Percentiles rank a stretch among this genome's conserved stretches.
Conservation (phyloP, 139 green algal species). For the Coelastrella sp. region DNA sequence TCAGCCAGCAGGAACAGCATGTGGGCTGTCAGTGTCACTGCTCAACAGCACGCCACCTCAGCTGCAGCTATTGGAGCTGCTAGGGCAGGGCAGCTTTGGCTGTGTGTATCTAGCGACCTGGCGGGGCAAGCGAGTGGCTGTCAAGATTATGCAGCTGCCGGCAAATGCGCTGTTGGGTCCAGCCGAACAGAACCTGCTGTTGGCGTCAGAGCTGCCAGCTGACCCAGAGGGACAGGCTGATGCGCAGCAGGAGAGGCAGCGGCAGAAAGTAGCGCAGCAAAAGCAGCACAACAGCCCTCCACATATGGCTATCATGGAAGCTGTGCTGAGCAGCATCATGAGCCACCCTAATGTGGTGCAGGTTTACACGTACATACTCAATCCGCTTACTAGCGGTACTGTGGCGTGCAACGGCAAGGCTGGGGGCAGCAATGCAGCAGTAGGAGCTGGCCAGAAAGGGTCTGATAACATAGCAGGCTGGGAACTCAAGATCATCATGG, state of each 20-base stretch:
- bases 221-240: neutral
- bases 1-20: neutral
- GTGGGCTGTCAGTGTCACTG: neutral
- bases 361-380: conserved; percentile 46
- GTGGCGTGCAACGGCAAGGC: neutral
- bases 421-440: neutral
- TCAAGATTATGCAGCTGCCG: conserved; percentile 41
- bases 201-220: neutral
- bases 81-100: conserved; percentile 35
- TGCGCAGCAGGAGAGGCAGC: neutral
- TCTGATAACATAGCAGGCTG: conserved; percentile 24
- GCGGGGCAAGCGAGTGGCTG: conserved; percentile 15
- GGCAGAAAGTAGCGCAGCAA: neutral
- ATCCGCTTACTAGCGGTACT: conserved; percentile 2
- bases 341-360: conserved; percentile 44
- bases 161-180: conserved; percentile 7
- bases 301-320: conserved; percentile 55
- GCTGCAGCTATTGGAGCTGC: conserved; percentile 38
- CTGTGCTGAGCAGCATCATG: conserved; percentile 48
- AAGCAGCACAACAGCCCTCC: conserved; percentile 21
- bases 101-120: conserved; percentile 32
- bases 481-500: conserved; percentile 63
- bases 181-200: neutral
- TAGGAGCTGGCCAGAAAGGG: neutral
- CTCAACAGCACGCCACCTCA: conserved; percentile 7